Conservation (phyloP, 2,329 filamentous ascomycete species). For the Decorospora gaudefroyi region DNA sequence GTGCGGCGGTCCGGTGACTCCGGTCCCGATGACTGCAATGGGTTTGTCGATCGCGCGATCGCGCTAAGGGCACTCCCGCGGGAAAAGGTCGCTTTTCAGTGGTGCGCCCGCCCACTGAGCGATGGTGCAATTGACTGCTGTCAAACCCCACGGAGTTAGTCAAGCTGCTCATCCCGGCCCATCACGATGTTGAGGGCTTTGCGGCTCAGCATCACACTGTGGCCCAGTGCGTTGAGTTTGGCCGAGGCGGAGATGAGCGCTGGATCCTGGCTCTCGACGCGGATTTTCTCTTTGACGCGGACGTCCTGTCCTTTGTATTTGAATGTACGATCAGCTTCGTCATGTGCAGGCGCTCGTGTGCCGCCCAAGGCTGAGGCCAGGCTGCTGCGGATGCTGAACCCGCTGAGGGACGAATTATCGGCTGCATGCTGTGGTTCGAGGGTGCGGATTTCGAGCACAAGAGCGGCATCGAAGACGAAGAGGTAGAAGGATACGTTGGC, state of each 20-base stretch:
- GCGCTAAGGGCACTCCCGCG: slow-evolving; percentile 23
- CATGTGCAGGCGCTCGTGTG: slow-evolving; percentile 49
- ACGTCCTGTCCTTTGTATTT: slow-evolving; percentile 71
- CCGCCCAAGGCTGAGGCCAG: slow-evolving; percentile 56
- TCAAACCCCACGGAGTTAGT: slow-evolving; percentile 25
- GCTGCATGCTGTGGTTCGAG: slow-evolving; percentile 58
- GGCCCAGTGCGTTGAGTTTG: slow-evolving; percentile 77
- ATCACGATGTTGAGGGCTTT: slow-evolving; percentile 77
- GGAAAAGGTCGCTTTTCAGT: slow-evolving; percentile 21
- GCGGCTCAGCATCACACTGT: slow-evolving; percentile 71
- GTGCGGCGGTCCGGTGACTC: too few relatives aligned
- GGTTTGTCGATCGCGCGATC: slow-evolving; percentile 31
- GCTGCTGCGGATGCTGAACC: slow-evolving; percentile 62
- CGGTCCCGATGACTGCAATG: slow-evolving; percentile 21
- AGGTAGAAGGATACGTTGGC: slow-evolving; percentile 74
- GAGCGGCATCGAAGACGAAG: slow-evolving; percentile 59
- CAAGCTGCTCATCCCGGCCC: slow-evolving; percentile 59
- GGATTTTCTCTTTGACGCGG: slow-evolving; percentile 84
- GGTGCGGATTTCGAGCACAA: slow-evolving; percentile 67
- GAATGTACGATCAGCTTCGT: slow-evolving; percentile 78
- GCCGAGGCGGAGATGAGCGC: slow-evolving; percentile 80
- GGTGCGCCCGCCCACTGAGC: slow-evolving; percentile 13
- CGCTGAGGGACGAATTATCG: slow-evolving; percentile 39
- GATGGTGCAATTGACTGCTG: slow-evolving; percentile 16
- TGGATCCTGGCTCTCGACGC: slow-evolving; percentile 87